Conservation (phyloP, 176 grass and related monocot species). For the Musa beccarii region DNA sequence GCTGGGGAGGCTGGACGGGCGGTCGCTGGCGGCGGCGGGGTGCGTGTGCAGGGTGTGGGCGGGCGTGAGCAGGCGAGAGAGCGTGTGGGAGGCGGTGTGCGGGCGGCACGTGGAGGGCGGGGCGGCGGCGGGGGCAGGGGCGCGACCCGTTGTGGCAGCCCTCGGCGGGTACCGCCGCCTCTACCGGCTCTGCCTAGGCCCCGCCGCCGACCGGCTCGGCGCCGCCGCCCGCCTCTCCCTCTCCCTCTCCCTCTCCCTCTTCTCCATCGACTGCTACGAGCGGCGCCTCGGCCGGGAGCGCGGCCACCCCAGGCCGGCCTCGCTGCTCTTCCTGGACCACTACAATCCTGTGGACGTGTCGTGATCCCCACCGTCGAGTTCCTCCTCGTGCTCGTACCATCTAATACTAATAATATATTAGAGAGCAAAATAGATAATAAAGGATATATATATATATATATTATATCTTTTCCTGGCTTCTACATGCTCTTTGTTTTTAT, state of each 20-base stretch:
- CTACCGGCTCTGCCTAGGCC: slow-evolving; percentile 21
- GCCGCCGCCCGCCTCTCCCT: slow-evolving; percentile 16
- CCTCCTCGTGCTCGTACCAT: neutral
- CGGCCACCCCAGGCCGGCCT: neutral
- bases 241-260: slow-evolving; percentile 82
- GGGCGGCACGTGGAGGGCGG: neutral
- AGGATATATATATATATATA: too few relatives aligned
- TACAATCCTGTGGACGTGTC: slow-evolving; percentile 4
- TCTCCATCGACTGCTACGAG: slow-evolving; percentile 99
- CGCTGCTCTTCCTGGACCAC: neutral
- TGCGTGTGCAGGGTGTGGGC: slow-evolving; percentile 23
- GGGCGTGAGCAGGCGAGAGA: neutral
- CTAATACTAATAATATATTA: too few relatives aligned
- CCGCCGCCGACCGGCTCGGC: slow-evolving; percentile 10
- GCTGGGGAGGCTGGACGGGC: slow-evolving; percentile 15
- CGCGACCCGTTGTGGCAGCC: slow-evolving; percentile 14
- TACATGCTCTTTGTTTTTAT: too few relatives aligned
- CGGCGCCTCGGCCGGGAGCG: slow-evolving; percentile 34
- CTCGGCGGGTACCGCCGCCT: slow-evolving; percentile 24
- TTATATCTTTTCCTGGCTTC: too few relatives aligned
- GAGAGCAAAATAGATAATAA: too few relatives aligned
- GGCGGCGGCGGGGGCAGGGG: neutral
- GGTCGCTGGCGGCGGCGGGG: slow-evolving; percentile 17
- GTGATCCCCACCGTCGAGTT: neutral
- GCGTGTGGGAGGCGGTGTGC: slow-evolving; percentile 25